Evolutionary conservation across 495 filamentous ascomycete species (phyloP).

Genomic region (Lophiostoma macrostomum): DNA sequence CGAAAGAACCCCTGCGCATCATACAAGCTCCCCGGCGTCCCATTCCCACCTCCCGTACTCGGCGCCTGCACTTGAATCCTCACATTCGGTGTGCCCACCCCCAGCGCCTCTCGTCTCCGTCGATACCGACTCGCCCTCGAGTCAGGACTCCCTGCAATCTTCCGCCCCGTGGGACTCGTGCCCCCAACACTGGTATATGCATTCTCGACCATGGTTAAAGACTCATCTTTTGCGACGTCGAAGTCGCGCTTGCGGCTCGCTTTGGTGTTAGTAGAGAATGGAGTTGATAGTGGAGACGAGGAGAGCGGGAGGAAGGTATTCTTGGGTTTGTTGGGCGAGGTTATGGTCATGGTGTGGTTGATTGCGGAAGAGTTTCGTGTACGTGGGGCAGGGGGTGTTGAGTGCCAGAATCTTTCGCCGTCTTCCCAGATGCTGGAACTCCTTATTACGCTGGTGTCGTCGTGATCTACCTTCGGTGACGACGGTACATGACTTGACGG

Average conservation of each 20-base stretch:
- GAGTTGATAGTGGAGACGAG: neutral
- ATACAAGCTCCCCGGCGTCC: slow-evolving; percentile 33
- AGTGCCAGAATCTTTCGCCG: slow-evolving; percentile 29
- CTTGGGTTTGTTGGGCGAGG: slow-evolving; percentile 14
- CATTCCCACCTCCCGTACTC: slow-evolving; percentile 5
- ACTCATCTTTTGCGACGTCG: slow-evolving; percentile 17
- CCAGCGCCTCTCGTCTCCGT: slow-evolving; percentile 13
- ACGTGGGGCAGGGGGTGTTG: slow-evolving; percentile 13
- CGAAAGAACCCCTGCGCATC: slow-evolving; percentile 30
- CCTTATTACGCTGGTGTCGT: neutral
- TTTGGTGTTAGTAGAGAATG: slow-evolving; percentile 5
- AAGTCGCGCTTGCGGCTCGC: slow-evolving; percentile 11
- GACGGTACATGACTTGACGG: neutral
- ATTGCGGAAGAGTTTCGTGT: no score
- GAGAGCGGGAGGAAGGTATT: slow-evolving; percentile 6
- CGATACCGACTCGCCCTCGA: slow-evolving; percentile 4
- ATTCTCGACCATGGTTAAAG: neutral
- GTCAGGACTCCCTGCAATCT: neutral
- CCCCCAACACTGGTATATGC: neutral
- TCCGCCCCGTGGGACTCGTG: neutral
- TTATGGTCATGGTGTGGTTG: no score
- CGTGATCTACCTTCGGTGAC: neutral
- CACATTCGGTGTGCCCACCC: slow-evolving; percentile 17
- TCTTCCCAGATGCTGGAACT: slow-evolving; percentile 32
- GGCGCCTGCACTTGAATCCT: slow-evolving; percentile 17